A percentile compares a stretch with the other conserved stretches of the same genome.
phyloP scores from a whole-genome alignment of 148 eudicot genomes.

The Camellia japonica region DNA sequence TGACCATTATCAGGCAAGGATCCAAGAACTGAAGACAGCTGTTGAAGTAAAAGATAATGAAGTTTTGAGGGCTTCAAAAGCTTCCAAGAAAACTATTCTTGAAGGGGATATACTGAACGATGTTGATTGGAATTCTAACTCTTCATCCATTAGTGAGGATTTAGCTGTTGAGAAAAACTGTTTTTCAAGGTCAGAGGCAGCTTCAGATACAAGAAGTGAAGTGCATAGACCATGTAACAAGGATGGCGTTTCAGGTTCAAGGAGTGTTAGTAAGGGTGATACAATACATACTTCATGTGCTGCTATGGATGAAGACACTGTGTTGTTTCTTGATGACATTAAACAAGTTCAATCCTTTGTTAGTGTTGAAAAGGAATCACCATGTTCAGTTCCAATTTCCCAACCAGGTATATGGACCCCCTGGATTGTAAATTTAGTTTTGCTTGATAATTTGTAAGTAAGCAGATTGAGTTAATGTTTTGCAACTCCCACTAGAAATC shows the following conservation, averaged over 20 bases:
- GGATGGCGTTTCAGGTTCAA: slow-evolving; percentile 23
- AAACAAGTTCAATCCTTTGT: slow-evolving; percentile 41
- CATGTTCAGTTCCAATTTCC: slow-evolving; percentile 36
- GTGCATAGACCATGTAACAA: slow-evolving; percentile 19
- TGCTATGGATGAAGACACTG: slow-evolving; percentile 34
- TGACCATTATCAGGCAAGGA: too few relatives aligned
- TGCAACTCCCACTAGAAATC: not conserved
- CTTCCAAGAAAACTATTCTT: slow-evolving; percentile 35
- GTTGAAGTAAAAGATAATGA: too few relatives aligned
- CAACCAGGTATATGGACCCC: slow-evolving; percentile 51
- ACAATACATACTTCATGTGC: slow-evolving; percentile 9
- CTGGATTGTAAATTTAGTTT: not conserved
- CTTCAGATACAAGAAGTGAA: slow-evolving; percentile 25
- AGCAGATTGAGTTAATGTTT: not conserved
- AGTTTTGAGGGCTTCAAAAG: slow-evolving; percentile 20
- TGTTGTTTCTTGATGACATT: slow-evolving; percentile 41
- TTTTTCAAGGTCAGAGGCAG: slow-evolving; percentile 15
- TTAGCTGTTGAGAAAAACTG: slow-evolving; percentile 17
- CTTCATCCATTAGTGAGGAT: not conserved
- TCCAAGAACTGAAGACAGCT: too few relatives aligned
- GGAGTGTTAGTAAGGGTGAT: slow-evolving; percentile 14
- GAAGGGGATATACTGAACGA: too few relatives aligned
- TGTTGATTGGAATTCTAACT: too few relatives aligned
- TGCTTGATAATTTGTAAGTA: not conserved
- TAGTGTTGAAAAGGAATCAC: slow-evolving; percentile 34